phyloP scores from a whole-genome alignment of 78 protist species.

The Emiliania huxleyi region DNA sequence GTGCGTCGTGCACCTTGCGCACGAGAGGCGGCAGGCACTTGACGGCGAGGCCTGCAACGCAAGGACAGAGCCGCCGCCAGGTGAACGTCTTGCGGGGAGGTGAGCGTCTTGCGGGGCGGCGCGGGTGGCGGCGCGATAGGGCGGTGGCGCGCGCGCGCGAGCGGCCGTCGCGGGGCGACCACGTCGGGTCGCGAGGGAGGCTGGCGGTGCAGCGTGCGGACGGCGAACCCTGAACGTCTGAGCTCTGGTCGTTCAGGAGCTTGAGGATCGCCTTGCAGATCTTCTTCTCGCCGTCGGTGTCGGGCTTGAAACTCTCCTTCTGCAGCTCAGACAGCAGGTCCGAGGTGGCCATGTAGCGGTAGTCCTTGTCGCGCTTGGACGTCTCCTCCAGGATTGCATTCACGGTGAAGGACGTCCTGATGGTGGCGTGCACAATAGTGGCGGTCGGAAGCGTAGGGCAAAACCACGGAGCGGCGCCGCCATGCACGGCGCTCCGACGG shows the following conservation, averaged over 20 bases:
- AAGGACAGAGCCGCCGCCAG: too few species aligned
- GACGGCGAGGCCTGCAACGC: slow-evolving; percentile 62
- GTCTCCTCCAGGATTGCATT: not conserved
- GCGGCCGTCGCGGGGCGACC: too few species aligned
- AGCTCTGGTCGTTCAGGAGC: slow-evolving; percentile 15
- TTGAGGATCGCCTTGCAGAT: not conserved
- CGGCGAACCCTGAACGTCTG: slow-evolving; percentile 63
- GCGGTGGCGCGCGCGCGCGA: too few species aligned
- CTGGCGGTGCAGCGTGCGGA: too few species aligned
- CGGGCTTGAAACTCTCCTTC: slow-evolving; percentile 38
- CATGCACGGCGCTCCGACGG: too few species aligned
- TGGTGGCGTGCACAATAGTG: too few species aligned
- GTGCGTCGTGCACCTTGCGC: slow-evolving; percentile 13
- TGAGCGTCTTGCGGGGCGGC: too few species aligned
- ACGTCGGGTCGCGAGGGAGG: too few species aligned
- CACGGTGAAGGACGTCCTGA: not conserved
- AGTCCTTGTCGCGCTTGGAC: slow-evolving; percentile 46
- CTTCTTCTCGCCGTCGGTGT: slow-evolving; percentile 33
- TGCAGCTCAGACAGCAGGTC: slow-evolving; percentile 53
- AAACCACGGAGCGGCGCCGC: too few species aligned
- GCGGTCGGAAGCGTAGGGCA: too few species aligned
- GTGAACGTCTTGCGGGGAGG: too few species aligned
- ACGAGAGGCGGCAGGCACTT: slow-evolving; percentile 54
- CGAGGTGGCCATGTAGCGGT: slow-evolving; percentile 62
- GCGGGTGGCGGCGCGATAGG: too few species aligned